A percentile compares a stretch with the other conserved stretches of the same genome.
Conservation (phyloP, 148 eudicot species). For the Persicaria tinctoria region DNA sequence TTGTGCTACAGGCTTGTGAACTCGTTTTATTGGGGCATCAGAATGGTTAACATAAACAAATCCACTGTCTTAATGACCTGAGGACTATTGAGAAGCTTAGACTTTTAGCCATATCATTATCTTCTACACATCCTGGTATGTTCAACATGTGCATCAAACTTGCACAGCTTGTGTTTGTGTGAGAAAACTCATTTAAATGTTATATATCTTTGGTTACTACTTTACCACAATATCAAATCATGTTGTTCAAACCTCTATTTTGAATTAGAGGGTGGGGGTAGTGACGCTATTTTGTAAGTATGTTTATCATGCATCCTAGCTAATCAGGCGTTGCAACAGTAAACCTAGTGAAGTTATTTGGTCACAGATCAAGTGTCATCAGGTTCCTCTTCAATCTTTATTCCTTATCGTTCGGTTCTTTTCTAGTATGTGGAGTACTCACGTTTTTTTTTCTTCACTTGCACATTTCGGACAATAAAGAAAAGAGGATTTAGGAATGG, state of each 20-base stretch:
- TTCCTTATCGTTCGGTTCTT: too few relatives aligned
- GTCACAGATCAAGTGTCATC: too few relatives aligned
- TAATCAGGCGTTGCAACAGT: too few relatives aligned
- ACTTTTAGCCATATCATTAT: neutral
- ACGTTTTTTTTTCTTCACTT: too few relatives aligned
- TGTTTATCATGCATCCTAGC: neutral
- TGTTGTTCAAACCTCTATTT: neutral
- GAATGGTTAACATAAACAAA: neutral
- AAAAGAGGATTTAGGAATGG: too few relatives aligned
- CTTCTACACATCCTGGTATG: neutral
- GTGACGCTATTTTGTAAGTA: neutral
- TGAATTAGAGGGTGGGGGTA: too few relatives aligned
- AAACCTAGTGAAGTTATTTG: too few relatives aligned
- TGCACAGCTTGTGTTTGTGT: neutral
- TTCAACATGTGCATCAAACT: neutral
- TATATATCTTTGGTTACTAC: neutral
- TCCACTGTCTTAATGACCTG: neutral
- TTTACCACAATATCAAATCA: neutral
- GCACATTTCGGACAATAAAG: too few relatives aligned
- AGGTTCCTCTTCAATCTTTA: too few relatives aligned
- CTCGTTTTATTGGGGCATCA: neutral
- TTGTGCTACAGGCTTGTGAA: neutral
- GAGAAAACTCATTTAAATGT: neutral
- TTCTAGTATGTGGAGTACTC: too few relatives aligned
- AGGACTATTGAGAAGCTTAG: neutral